Base-by-base conservation (phyloP, 306 rosid genomes). In the Macrotyloma uniflorum region DNA sequence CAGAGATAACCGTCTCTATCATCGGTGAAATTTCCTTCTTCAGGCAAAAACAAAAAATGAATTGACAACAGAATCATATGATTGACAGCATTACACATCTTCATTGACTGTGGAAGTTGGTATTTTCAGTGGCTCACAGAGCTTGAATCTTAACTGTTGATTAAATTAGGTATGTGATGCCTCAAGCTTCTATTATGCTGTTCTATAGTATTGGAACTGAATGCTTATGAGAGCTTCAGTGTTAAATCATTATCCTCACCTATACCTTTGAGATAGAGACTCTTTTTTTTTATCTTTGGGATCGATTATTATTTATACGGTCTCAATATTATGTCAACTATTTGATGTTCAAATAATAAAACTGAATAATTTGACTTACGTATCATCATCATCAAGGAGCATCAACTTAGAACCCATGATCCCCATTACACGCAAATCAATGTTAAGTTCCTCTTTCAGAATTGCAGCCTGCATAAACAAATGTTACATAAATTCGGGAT, bases 361-460 rank as follows among this genome's bases (percentile, higher is more conserved):
- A 62, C 14, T 3, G 43, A 62, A n/a, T 49, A 5, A 35, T 68
- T 72, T 22, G 65, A 88, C 94, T 91, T 88, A 91, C 97, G 46
- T 9, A 47, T 91, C 90, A 61, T 88, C 90, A 61, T 88, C 83
- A 45, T 86, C 84, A 75, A 91, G 82, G 83, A 91, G 87, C 94
- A 91, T 91, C 68, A 78, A 86, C 70, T 76, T 80, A 58, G 91
- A 86, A 57, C 91, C 87, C 67, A 83, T 88, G 67, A 91, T 91
- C 82, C 94, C 97, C 92, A 89, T 72, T 19, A 89, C 97, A 64
- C 94, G 97, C 82, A 91, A 77, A 69, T 89, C 97, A 78, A 91
- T 91, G 86, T 91, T 89, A 53, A 88, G 85, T 46, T 91, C 89
- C 84, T 89, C 94, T 88, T 91, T 91, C 63, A 91, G 92, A 32